These are phyloP conservation scores for Cladorrhinum sp. DNA, from an alignment of 2,329 filamentous ascomycete species.

Conservation along the genomic window DNA sequence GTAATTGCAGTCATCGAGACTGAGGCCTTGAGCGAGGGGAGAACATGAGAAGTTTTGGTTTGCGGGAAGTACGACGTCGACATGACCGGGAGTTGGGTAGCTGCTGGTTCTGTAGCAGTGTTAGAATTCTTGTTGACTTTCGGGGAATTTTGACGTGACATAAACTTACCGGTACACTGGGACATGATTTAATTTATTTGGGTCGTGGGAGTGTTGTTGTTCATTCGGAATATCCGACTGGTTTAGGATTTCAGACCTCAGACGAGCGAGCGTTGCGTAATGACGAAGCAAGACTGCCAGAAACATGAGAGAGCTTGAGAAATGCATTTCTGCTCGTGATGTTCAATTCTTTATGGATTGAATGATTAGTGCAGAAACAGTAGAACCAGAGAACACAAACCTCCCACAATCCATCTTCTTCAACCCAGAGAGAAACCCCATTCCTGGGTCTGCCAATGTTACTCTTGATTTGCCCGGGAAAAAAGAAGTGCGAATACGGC, in stretches of 20 bases:
- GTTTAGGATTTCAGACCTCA: background rate
- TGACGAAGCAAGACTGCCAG: background rate
- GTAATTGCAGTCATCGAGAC: constrained; percentile 28
- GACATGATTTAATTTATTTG: background rate
- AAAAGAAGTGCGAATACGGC: too few species aligned
- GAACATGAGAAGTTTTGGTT: constrained; percentile 15
- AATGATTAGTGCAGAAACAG: too few species aligned
- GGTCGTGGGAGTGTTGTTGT: background rate
- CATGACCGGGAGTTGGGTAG: background rate
- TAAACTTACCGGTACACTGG: constrained; percentile 3
- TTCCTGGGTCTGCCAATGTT: too few species aligned
- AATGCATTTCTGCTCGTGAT: background rate
- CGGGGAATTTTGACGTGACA: constrained; percentile 1
- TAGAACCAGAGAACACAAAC: too few species aligned
- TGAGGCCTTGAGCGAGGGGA: constrained; percentile 24
- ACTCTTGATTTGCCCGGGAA: too few species aligned
- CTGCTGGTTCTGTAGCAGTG: background rate
- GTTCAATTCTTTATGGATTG: too few species aligned
- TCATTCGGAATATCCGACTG: background rate
- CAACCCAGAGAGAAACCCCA: too few species aligned
- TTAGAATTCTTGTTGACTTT: background rate
- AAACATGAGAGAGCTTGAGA: background rate
- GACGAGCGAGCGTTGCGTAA: background rate
- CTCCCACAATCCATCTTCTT: too few species aligned
- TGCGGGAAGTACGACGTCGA: background rate